A percentile compares a stretch with the other conserved stretches of the same genome.
These are phyloP conservation scores for Dentipellis sp. DNA, from an alignment of 768 basidiomycete genomes.

Conservation along the genomic window DNA sequence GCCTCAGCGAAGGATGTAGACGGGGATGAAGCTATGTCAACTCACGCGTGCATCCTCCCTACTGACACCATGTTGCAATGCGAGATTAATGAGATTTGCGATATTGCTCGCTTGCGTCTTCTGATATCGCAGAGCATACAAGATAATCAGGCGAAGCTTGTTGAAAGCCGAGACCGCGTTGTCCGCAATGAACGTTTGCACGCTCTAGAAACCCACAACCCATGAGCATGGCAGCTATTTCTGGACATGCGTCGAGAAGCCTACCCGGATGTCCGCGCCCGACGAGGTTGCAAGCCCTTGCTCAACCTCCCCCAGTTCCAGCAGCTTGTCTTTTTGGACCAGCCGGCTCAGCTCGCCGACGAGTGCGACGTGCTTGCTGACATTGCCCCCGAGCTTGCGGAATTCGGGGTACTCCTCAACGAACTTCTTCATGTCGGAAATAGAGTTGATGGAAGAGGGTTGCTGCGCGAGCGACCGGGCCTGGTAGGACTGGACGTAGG, in stretches of 20 bases:
- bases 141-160: constrained; percentile 83
- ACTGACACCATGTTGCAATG: constrained; percentile 67
- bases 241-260: constrained; percentile 11
- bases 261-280: constrained; percentile 80
- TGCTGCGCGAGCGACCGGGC: constrained; percentile 68
- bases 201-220: constrained; percentile 40
- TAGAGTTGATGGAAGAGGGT: constrained; percentile 82
- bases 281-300: constrained; percentile 92
- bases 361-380: constrained; percentile 95
- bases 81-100: constrained; percentile 61
- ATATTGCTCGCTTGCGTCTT: constrained; percentile 81
- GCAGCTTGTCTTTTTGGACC: constrained; percentile 74
- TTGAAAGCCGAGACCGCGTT: constrained; percentile 60
- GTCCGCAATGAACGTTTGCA: constrained; percentile 71
- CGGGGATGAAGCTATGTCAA: background rate
- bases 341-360: constrained; percentile 93
- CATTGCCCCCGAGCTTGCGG: constrained; percentile 91
- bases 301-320: constrained; percentile 91
- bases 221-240: background rate
- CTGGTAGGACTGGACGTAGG: constrained; percentile 92
- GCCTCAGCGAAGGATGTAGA: constrained; percentile 6
- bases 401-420: constrained; percentile 99
- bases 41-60: constrained; percentile 67
- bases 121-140: constrained; percentile 93
- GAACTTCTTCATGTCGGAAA: constrained; percentile 93